Evolutionary conservation across 805 yeast species (phyloP), one percentile per base, ranked within the genome.

Genomic region (Brettanomyces nanus): DNA sequence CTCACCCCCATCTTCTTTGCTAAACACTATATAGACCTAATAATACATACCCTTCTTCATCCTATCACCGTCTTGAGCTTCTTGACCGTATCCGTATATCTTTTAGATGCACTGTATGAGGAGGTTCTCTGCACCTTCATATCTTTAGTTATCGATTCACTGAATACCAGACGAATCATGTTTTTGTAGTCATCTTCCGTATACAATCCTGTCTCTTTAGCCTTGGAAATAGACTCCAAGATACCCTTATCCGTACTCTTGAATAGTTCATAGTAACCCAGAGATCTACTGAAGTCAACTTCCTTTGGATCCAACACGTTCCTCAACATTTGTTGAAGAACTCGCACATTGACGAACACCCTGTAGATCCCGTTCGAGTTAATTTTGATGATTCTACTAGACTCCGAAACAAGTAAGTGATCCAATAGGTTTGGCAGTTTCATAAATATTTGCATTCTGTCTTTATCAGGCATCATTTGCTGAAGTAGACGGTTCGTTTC

Each of bases 241-340:
- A 77, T 59, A 7, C 61, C 63, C 28, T 66, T 67, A 39, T 75
- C 79, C 13, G 68, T 66, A 43, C 56, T 52, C 19, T 74, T 71
- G 54, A 75, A 69, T 46, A 73, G 48, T 36, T 75, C 77, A 53
- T 72, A 82, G 60, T 75, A 82, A 13, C 62, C 52, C 4, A 77
- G 61, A 1, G 83, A 68, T 20, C 65, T 58, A 19, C 66, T 53
- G 49, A 80, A 78, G 43, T 75, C 71, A 11, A 78, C 75, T 15
- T 62, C 63, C 28, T 69, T 69, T 0, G 80, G 76, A 41, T 66
- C 64, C 52, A 73, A 68, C 25, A 80, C 66, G 42, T 73, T 75
- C 42, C 82, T 68, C 39, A 82, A 65, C 71, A 77, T 73, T 53
- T 81, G 89, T 58, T 79, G 86, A 31, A 81, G 57, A 1, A 81